Evolutionary conservation across 352 stramenopile species (phyloP).

Genomic region (Globisporangium polare): DNA sequence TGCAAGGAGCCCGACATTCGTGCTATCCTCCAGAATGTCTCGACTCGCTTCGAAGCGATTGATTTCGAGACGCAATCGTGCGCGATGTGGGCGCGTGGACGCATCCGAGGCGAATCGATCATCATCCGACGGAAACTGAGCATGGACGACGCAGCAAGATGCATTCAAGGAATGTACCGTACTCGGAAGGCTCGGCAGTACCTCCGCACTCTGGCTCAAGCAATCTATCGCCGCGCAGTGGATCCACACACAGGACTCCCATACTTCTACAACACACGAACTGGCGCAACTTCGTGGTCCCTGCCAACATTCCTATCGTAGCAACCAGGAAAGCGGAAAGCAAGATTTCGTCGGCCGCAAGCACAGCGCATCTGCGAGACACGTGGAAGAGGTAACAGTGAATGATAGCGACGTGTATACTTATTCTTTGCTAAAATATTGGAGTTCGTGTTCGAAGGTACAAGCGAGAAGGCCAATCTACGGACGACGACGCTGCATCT

Average conservation of each 20-base stretch:
- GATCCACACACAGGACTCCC: conserved; percentile 38
- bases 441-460: background rate
- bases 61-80: conserved; percentile 13
- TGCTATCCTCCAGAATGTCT: conserved; percentile 18
- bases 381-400: too few species aligned
- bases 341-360: too few species aligned
- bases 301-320: conserved; percentile 36
- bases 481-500: conserved; percentile 37
- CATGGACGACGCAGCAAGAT: conserved; percentile 27
- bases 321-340: too few species aligned
- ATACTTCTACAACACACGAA: conserved; percentile 62
- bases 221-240: conserved; percentile 37
- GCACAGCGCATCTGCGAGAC: too few species aligned
- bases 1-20: conserved; percentile 22
- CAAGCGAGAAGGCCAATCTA: background rate
- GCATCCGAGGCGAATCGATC: conserved; percentile 22
- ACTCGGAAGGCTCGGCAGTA: conserved; percentile 41
- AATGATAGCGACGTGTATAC: background rate
- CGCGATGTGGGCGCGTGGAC: conserved; percentile 25
- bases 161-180: conserved; percentile 60
- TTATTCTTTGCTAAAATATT: background rate
- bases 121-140: conserved; percentile 15
- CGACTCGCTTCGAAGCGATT: conserved; percentile 6
- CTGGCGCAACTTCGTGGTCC: conserved; percentile 48
- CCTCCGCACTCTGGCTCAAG: conserved; percentile 28